Base-by-base conservation (phyloP, 441 rosid species). In the Gossypium aridum region DNA sequence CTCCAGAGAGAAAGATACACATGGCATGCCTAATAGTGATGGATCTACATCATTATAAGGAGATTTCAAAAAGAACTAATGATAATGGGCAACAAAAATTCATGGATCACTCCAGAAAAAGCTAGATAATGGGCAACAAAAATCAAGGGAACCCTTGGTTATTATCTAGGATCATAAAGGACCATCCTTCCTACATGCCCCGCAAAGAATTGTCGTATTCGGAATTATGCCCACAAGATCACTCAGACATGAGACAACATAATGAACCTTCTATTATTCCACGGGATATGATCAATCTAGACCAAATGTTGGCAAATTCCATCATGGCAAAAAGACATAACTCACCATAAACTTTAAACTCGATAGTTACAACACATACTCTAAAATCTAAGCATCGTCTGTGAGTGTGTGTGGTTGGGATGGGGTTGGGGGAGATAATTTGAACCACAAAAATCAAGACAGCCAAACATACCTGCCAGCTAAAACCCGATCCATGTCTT, bases 401-500 rank as follows among this genome's bases (percentile, higher is more conserved):
- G 43, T 37, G 43, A 8, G 43, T 37, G 43, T 31, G 7, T 37
- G 43, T 37, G 43, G 43, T 37, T 37, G 43, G 43, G 43, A 37
- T 37, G 43, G 43, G 9, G 43, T 37, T 37, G 43, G 43, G 7
- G 10, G 43, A 37, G 43, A 37, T 37, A 37, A 37, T 37, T 55
- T 55, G 60, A 22, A 22, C 34, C 64, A 59, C 64, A 23, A 22
- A 59, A 71, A 67, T 39, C 25, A 77, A 74, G 70, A 64, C 61
- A 39, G 12, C 56, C 43, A 61, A 67, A 76, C 75, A 68, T 87
- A 94, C 98, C 83, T 81, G 91, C 97, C 98, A 80, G 93, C 81
- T 75, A 89, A 81, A 77, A 91, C 70, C 4, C 96, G 82, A 79
- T 92, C 98, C 93, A 84, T 91, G 75, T 92, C 91, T 83, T 92